Conservation (phyloP, 441 rosid species). For the Populus trichocarpa region DNA sequence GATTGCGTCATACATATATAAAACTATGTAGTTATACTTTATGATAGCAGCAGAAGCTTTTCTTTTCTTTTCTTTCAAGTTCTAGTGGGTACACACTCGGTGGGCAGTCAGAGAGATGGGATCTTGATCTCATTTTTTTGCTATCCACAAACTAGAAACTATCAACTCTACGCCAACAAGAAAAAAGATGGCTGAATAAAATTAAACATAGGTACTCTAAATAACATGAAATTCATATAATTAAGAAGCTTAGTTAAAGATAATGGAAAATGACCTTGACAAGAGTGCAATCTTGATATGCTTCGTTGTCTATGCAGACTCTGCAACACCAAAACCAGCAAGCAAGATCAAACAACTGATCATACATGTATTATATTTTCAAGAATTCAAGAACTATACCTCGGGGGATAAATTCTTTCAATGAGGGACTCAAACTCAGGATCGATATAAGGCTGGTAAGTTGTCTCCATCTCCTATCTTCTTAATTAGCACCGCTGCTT, state of each 20-base stretch:
- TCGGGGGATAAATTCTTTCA: slow-evolving; percentile 84
- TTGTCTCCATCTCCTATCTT: slow-evolving; percentile 47
- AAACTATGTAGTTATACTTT: too few species aligned
- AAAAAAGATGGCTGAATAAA: background rate
- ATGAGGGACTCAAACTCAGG: slow-evolving; percentile 72
- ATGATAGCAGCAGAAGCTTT: background rate
- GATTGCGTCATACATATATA: slow-evolving; percentile 3
- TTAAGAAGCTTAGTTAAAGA: background rate
- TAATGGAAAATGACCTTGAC: slow-evolving; percentile 50
- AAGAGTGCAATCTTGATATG: slow-evolving; percentile 71
- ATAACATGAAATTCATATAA: too few species aligned
- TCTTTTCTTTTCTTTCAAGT: background rate
- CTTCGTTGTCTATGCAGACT: slow-evolving; percentile 81
- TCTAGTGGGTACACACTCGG: slow-evolving; percentile 19
- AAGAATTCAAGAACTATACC: slow-evolving; percentile 28
- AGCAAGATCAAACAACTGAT: background rate
- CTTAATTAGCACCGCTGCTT: background rate
- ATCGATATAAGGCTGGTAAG: slow-evolving; percentile 70
- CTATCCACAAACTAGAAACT: too few species aligned
- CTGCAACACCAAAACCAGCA: slow-evolving; percentile 33
- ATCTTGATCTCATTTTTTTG: background rate
- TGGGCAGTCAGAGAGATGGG: slow-evolving; percentile 7
- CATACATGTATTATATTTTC: background rate
- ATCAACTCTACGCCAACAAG: background rate
- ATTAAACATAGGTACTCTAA: background rate